These are phyloP conservation scores for Ziziphus jujuba DNA, from an alignment of 306 rosid genomes.

Conservation along the genomic window DNA sequence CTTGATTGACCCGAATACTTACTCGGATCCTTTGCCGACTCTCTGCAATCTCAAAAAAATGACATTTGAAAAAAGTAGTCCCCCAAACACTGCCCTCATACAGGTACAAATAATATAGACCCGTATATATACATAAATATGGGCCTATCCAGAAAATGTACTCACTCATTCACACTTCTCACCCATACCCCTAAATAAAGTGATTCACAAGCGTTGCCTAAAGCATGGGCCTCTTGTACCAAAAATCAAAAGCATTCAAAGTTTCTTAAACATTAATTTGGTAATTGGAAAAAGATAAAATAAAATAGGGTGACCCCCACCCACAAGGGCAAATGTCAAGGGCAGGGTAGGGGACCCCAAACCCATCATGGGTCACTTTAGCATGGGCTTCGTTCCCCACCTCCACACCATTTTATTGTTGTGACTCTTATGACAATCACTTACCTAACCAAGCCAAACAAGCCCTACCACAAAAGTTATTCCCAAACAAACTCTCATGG, in stretches of 20 bases:
- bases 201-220: conserved; percentile 8
- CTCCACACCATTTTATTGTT: conserved; percentile 51
- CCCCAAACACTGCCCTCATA: conserved; percentile 11
- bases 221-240: conserved; percentile 45
- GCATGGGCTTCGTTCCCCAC: conserved; percentile 70
- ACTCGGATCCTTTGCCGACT: too few relatives aligned
- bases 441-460: conserved; percentile 40
- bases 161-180: conserved; percentile 19
- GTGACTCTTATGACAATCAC: conserved; percentile 29
- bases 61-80: background rate
- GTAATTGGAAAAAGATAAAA: conserved; percentile 14
- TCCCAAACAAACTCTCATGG: conserved; percentile 51
- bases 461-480: conserved; percentile 33
- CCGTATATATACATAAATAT: background rate
- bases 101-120: conserved; percentile 6
- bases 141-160: background rate
- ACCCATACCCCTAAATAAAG: conserved; percentile 13
- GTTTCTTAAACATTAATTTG: background rate
- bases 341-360: conserved; percentile 47
- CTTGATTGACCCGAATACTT: too few relatives aligned
- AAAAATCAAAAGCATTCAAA: conserved; percentile 14
- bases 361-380: conserved; percentile 40
- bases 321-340: conserved; percentile 21
- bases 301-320: conserved; percentile 22
- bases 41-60: background rate